Evolutionary conservation across 352 stramenopile genomes (phyloP).

Genomic region (Phytopythium ostracodes): DNA sequence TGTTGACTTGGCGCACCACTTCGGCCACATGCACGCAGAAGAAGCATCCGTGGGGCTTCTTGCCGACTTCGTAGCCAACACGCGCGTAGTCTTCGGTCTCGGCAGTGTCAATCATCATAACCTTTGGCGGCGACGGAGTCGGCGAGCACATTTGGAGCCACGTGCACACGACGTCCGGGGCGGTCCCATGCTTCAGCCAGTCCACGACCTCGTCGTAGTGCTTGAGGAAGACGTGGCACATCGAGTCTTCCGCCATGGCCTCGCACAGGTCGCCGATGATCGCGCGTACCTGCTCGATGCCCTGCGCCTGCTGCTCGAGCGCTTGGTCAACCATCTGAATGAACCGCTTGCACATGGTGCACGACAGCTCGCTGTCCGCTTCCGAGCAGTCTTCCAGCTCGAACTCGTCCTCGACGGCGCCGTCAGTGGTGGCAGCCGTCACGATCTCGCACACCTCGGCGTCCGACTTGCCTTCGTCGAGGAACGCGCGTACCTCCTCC

Average conservation of each 20-base stretch:
- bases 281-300: slow-evolving; percentile 60
- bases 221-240: slow-evolving; percentile 77
- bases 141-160: slow-evolving; percentile 58
- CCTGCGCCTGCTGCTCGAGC: slow-evolving; percentile 46
- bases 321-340: slow-evolving; percentile 69
- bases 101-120: neutral
- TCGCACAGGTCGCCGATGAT: slow-evolving; percentile 78
- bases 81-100: slow-evolving; percentile 13
- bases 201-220: slow-evolving; percentile 73
- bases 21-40: slow-evolving; percentile 41
- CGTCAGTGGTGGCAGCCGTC: neutral
- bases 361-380: slow-evolving; percentile 37
- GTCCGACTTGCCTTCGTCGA: slow-evolving; percentile 33
- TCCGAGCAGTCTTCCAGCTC: slow-evolving; percentile 15
- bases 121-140: slow-evolving; percentile 2
- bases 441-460: slow-evolving; percentile 52
- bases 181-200: slow-evolving; percentile 70
- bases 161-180: slow-evolving; percentile 52
- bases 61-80: neutral
- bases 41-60: slow-evolving; percentile 29
- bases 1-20: slow-evolving; percentile 39
- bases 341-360: slow-evolving; percentile 73
- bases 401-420: slow-evolving; percentile 6
- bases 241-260: slow-evolving; percentile 61
- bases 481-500: slow-evolving; percentile 35